These are phyloP conservation scores for Kodamaea hsintzibuensis DNA, from an alignment of 805 yeast species.

Conservation along the genomic window DNA sequence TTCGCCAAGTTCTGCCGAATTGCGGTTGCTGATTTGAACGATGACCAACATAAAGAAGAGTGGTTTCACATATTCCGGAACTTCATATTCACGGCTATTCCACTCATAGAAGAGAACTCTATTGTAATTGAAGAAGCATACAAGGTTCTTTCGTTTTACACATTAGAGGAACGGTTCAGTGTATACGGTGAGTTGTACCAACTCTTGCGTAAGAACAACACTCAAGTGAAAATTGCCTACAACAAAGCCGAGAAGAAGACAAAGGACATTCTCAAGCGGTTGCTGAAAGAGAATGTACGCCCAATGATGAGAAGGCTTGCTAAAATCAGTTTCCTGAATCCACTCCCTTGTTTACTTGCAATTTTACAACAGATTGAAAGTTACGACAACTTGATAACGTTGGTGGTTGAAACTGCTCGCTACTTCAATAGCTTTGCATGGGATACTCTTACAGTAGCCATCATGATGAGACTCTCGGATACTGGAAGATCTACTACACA, in stretches of 20 bases:
- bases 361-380: constrained; percentile 83
- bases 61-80: constrained; percentile 68
- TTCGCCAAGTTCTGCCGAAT: constrained; percentile 63
- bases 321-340: constrained; percentile 71
- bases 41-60: constrained; percentile 9
- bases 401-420: constrained; percentile 76
- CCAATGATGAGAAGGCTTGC: constrained; percentile 74
- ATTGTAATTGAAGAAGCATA: constrained; percentile 62
- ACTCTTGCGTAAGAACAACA: constrained; percentile 55
- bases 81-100: constrained; percentile 63
- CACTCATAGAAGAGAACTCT: constrained; percentile 56
- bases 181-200: constrained; percentile 77
- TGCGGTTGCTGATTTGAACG: constrained; percentile 23
- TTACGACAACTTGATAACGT: constrained; percentile 79
- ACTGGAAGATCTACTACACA: constrained; percentile 68
- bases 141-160: constrained; percentile 50
- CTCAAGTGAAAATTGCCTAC: constrained; percentile 57
- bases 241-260: constrained; percentile 76
- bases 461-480: constrained; percentile 66
- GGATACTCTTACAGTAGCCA: constrained; percentile 78
- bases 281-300: constrained; percentile 76
- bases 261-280: constrained; percentile 72
- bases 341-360: constrained; percentile 71
- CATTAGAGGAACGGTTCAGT: constrained; percentile 66
- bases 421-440: constrained; percentile 77